A percentile compares a stretch with the other conserved stretches of the same genome.
These are phyloP conservation scores for Dictyostelium citrinum DNA, from an alignment of 78 protist genomes.

Conservation along the genomic window DNA sequence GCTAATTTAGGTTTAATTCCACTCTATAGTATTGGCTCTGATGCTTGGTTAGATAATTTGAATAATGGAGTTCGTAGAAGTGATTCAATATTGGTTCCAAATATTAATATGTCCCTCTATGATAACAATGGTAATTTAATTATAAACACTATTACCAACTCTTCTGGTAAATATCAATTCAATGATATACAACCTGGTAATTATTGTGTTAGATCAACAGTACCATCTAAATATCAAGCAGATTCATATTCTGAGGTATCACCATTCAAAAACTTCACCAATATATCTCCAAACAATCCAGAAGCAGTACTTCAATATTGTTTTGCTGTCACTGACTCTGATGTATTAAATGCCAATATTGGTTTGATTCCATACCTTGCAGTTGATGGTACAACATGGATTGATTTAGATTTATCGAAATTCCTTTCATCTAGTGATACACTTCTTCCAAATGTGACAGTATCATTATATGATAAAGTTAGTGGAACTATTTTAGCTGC, in stretches of 20 bases:
- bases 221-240: background rate
- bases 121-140: background rate
- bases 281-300: background rate
- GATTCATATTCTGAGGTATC: background rate
- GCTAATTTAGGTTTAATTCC: constrained; percentile 19
- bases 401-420: background rate
- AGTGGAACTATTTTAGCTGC: background rate
- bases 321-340: background rate
- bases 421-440: background rate
- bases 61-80: background rate
- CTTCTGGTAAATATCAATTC: background rate
- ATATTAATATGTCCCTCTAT: background rate
- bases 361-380: background rate
- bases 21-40: background rate
- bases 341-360: background rate
- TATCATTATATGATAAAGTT: background rate
- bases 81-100: background rate
- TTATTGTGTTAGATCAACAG: constrained; percentile 7
- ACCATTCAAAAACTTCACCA: background rate
- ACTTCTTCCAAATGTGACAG: background rate
- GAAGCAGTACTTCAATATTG: background rate
- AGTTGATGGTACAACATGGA: constrained; percentile 2
- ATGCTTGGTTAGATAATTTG: constrained; percentile 1
- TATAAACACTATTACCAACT: background rate
- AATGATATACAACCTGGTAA: background rate